Evolutionary conservation across 768 basidiomycete species (phyloP).

Genomic region (Coprinopsis cinerea): DNA sequence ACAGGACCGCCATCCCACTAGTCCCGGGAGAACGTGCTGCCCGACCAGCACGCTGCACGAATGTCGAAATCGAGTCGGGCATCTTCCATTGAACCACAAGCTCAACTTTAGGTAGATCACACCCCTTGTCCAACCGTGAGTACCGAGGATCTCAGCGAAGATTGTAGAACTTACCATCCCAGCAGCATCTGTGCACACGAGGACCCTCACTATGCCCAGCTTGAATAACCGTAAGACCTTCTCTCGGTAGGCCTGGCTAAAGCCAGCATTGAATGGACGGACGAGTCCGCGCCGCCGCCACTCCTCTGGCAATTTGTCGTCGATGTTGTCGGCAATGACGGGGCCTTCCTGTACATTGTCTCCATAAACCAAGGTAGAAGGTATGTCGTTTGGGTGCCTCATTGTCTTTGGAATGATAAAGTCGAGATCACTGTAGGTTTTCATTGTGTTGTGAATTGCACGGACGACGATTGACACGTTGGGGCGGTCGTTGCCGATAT

Average conservation of each 20-base stretch:
- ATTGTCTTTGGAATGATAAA: slow-evolving; percentile 22
- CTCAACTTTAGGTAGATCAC: slow-evolving; percentile 29
- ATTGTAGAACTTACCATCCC: slow-evolving; percentile 23
- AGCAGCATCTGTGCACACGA: slow-evolving; percentile 32
- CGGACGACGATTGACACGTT: slow-evolving; percentile 31
- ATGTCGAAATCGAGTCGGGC: slow-evolving; percentile 22
- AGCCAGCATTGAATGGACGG: slow-evolving; percentile 22
- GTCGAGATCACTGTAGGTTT: slow-evolving; percentile 26
- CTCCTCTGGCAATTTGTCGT: slow-evolving; percentile 6
- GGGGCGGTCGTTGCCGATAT: slow-evolving; percentile 27
- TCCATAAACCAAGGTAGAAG: slow-evolving; percentile 24
- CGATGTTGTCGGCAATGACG: slow-evolving; percentile 22
- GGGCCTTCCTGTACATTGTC: slow-evolving; percentile 21
- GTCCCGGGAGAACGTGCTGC: slow-evolving; percentile 19
- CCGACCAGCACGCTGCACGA: slow-evolving; percentile 27
- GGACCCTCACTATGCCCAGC: slow-evolving; percentile 18
- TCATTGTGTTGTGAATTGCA: slow-evolving; percentile 26
- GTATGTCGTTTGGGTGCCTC: slow-evolving; percentile 14
- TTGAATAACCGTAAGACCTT: slow-evolving; percentile 22
- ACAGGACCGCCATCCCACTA: slow-evolving; percentile 21
- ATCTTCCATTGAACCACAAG: slow-evolving; percentile 34
- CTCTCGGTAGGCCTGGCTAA: slow-evolving; percentile 16
- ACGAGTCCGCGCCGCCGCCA: slow-evolving; percentile 16
- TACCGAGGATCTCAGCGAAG: neutral
- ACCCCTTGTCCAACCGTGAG: slow-evolving; percentile 19